A percentile compares a stretch with the other conserved stretches of the same genome.
Evolutionary conservation across 2,329 filamentous ascomycete genomes (phyloP).

Genomic region (Xylaria sp.): DNA sequence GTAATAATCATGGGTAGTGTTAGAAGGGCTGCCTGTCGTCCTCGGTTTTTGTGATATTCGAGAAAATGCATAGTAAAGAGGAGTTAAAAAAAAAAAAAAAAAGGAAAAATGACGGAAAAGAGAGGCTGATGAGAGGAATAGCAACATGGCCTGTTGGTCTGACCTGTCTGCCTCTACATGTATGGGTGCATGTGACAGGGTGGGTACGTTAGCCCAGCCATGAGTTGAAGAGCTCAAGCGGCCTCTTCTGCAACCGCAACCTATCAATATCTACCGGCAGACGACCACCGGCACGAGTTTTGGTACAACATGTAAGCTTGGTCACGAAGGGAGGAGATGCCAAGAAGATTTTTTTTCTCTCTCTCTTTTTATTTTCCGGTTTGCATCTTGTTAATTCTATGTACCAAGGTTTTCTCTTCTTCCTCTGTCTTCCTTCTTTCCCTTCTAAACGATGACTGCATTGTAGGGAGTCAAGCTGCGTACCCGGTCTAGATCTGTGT

Average conservation of each 20-base stretch:
- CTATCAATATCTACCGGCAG: conserved; percentile 9
- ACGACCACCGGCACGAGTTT: neutral
- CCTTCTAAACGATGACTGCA: neutral
- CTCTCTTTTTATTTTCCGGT: too few species aligned
- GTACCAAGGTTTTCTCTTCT: too few species aligned
- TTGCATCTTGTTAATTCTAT: too few species aligned
- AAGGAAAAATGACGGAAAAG: neutral
- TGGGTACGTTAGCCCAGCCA: too few species aligned
- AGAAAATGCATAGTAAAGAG: too few species aligned
- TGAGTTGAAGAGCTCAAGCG: conserved; percentile 16
- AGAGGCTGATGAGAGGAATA: neutral
- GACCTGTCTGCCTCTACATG: neutral
- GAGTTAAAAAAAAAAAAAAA: neutral
- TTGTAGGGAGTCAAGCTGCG: neutral
- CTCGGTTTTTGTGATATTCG: neutral
- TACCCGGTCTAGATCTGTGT: too few species aligned
- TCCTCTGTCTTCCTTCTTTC: neutral
- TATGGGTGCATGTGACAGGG: too few species aligned
- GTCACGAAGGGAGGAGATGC: neutral
- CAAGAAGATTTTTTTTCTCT: neutral
- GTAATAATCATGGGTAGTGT: neutral
- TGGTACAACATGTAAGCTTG: neutral
- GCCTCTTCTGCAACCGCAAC: conserved; percentile 14
- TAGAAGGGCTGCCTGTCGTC: too few species aligned
- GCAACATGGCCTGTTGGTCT: neutral